A percentile compares a stretch with the other conserved stretches of the same genome.
phyloP scores from a whole-genome alignment of 2,329 filamentous ascomycete species.

The Cercospora berteroae region DNA sequence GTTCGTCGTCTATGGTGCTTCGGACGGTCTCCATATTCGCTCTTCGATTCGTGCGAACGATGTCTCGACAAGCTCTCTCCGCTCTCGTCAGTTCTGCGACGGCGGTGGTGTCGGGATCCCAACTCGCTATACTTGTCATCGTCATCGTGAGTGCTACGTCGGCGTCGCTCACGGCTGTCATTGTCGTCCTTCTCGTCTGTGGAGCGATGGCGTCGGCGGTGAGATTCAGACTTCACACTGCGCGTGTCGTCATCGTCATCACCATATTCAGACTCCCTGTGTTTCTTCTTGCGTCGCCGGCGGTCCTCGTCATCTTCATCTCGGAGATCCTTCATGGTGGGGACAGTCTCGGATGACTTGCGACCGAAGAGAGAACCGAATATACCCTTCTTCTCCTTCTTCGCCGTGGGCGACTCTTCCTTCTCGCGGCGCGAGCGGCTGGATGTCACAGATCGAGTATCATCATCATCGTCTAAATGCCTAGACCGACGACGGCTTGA shows the following conservation, averaged over 20 bases:
- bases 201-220: constrained; percentile 21
- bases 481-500: constrained; percentile 39
- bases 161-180: constrained; percentile 28
- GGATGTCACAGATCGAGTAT: constrained; percentile 43
- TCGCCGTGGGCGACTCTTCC: constrained; percentile 35
- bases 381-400: constrained; percentile 47
- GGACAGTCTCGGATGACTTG: constrained; percentile 40
- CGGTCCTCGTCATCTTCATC: constrained; percentile 47
- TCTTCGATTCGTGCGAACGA: constrained; percentile 21
- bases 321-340: constrained; percentile 20
- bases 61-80: constrained; percentile 23
- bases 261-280: constrained; percentile 39
- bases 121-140: constrained; percentile 29
- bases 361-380: constrained; percentile 48
- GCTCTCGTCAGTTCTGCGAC: constrained; percentile 28
- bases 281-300: constrained; percentile 45
- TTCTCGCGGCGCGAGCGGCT: constrained; percentile 42
- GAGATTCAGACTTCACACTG: constrained; percentile 30
- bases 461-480: constrained; percentile 40
- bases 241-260: constrained; percentile 24
- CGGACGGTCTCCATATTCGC: constrained; percentile 22
- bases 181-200: constrained; percentile 25
- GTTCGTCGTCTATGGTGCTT: constrained; percentile 27
- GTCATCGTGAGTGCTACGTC: constrained; percentile 27
- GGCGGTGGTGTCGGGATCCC: constrained; percentile 29